Base-by-base conservation (phyloP, 2,329 filamentous ascomycete genomes). In the Aspergillus glaucus region DNA sequence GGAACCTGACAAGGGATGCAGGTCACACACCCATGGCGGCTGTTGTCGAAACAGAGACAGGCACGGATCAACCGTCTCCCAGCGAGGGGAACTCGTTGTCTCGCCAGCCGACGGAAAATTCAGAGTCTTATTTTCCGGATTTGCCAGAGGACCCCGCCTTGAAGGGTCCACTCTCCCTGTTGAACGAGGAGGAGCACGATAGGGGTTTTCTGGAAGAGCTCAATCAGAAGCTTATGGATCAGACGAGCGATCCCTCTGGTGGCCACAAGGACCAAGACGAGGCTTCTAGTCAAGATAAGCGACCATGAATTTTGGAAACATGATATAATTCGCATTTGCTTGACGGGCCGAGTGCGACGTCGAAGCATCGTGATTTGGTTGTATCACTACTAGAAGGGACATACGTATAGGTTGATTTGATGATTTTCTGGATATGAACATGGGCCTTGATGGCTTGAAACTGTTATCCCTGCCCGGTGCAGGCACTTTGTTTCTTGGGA, bases 251-350 rank as follows among this genome's bases (percentile, higher is more conserved):
- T 15, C 56, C 57, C 30, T 53, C 57, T 14, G 48, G 53, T 28
- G 56, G 57, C 22, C 45, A 54, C 22, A 54, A 63, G 5, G 60
- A 19, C 24, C 36, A 28, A 6, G 19, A 64, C 14, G 61, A 61
- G 26, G 30, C 51, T 15, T 52, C 62, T 42, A 49, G 43, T 8
- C 59, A 59, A 42, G 54, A 56, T 37, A 60, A 67, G 36, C 58
- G 68, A 22, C 60, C 65, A 15, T 67, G 70, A 71, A 65, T 52
- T 68, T 75, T 55, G 74, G 65, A 53, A 68, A 69, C 22, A 69
- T 67, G 14, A 73, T 67, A 15, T 75, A 75, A 58, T 75, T 75
- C 62, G 73, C 72, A n/a, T 72, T 70, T 48, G 73, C 71, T 4
- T 75, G 72, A 66, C 72, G 73, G 43, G 15, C 15, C 15, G 15